phyloP scores from a whole-genome alignment of 2,329 filamentous ascomycete genomes.

The Raffaelea ambrosiae region DNA sequence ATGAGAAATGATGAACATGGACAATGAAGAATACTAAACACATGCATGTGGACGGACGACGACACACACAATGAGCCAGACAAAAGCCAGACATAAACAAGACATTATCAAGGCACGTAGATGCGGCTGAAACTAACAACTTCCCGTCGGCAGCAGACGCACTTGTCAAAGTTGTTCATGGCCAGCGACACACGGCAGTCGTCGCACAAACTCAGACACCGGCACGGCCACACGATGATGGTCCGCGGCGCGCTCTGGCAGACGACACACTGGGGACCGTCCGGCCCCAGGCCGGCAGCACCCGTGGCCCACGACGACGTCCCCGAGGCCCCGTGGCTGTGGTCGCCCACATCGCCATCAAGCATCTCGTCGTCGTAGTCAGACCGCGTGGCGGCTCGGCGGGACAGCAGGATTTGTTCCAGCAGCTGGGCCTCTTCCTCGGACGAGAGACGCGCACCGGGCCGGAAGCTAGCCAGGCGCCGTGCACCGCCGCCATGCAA shows the following conservation, averaged over 20 bases:
- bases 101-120: conserved; percentile 62
- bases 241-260: conserved; percentile 81
- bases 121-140: conserved; percentile 85
- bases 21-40: no score
- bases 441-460: conserved; percentile 34
- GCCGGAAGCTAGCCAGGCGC: conserved; percentile 20
- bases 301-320: conserved; percentile 54
- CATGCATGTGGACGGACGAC: no score
- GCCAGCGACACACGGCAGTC: conserved; percentile 89
- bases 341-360: conserved; percentile 4
- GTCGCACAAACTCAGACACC: conserved; percentile 88
- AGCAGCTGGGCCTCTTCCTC: conserved; percentile 54
- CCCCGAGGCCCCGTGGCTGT: conserved; percentile 5
- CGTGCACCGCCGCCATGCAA: conserved; percentile 12
- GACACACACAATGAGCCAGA: no score
- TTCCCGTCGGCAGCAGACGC: conserved; percentile 85
- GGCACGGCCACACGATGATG: conserved; percentile 93
- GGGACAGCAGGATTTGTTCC: conserved; percentile 50
- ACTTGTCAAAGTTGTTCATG: conserved; percentile 95
- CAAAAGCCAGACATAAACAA: neutral
- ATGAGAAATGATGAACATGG: no score
- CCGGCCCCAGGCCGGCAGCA: conserved; percentile 61
- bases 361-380: conserved; percentile 2
- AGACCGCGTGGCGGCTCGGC: conserved; percentile 23
- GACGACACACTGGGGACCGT: conserved; percentile 81